Evolutionary conservation across 2,329 filamentous ascomycete genomes (phyloP), one percentile per base, ranked within the genome.

Genomic region (Metarhizium album): DNA sequence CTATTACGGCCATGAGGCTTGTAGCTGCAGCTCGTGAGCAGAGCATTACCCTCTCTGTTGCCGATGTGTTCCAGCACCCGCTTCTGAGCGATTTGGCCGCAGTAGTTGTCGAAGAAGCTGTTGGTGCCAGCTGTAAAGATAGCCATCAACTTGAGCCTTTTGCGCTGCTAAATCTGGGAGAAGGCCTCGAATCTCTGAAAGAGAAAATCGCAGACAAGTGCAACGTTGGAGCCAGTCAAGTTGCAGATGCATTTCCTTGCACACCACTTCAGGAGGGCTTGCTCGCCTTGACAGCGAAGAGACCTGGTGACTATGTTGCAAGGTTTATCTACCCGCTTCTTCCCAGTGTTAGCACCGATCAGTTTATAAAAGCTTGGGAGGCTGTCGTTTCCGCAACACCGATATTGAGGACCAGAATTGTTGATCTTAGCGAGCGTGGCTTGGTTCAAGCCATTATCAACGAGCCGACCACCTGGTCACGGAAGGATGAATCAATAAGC

Each of bases 161-260:
- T 29, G 37, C 54, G 2, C 24, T 55, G n/a, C 22, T 55, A 1
- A 14, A 33, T 0, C 16, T 35, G 8, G 37, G 29, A 13, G 24
- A 35, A 3, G 50, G 45, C 33, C 24, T 46, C 22, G 7, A 33
- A 18, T 5, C 7, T 48, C n/a, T 38, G 23, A 16, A 18, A 23
- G 2, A 31, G 42, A 20, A 45, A 11, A 4, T 48, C 33, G 50
- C 46, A 45, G 18, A 20, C n/a, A 37, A 50, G 45, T 38, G 43
- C 16, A n/a, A 45, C 16, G 46, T 55, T 11, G 31, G 45, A 16
- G 37, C 29, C 5, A 20, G 14, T 2, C 27, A 57, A 24, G 61
- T 75, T 13, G 70, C 74, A 45, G 74, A 78, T 51, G 60, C 74
- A 0, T 78, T 74, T 48, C 74, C 74, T 1, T 75, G 73, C 58